A percentile compares a stretch with the other conserved stretches of the same genome.
These are phyloP conservation scores for Tilletia horrida DNA, from an alignment of 1,284 basidiomycete species.

Conservation along the genomic window DNA sequence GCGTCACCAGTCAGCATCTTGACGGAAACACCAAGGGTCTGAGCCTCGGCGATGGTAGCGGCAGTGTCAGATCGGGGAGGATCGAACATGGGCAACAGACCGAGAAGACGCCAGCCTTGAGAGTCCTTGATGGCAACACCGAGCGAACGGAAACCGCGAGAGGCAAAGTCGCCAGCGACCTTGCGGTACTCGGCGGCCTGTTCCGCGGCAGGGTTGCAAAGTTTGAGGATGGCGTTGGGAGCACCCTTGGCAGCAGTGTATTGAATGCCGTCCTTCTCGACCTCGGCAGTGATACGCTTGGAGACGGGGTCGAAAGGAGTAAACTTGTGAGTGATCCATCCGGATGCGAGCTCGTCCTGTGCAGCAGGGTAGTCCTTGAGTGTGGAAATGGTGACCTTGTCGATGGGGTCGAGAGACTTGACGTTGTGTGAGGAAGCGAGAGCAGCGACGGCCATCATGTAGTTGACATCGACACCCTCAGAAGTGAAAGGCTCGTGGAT, in stretches of 20 bases:
- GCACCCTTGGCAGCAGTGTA: slow-evolving; percentile 99
- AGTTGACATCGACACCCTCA: slow-evolving; percentile 66
- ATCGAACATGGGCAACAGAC: slow-evolving; percentile 95
- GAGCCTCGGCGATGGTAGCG: slow-evolving; percentile 95
- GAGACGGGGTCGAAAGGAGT: slow-evolving; percentile 99
- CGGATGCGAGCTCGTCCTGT: slow-evolving; percentile 62
- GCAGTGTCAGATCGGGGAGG: slow-evolving; percentile 97
- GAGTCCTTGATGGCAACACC: slow-evolving; percentile 82
- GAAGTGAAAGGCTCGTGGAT: slow-evolving; percentile 86
- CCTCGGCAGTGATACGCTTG: slow-evolving; percentile 98
- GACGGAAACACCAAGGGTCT: slow-evolving; percentile 91
- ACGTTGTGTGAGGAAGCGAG: slow-evolving; percentile 98
- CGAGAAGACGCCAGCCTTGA: slow-evolving; percentile 89
- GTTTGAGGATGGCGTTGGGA: slow-evolving; percentile 80
- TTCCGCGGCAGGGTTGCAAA: slow-evolving; percentile 71
- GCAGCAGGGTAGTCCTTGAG: slow-evolving; percentile 67
- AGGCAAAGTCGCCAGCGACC: slow-evolving; percentile 87
- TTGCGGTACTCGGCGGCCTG: slow-evolving; percentile 58
- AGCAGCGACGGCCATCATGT: slow-evolving; percentile 74
- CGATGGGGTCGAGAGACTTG: slow-evolving; percentile 72
- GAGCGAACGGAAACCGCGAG: slow-evolving; percentile 93
- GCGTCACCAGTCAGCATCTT: slow-evolving; percentile 99
- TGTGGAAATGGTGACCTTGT: slow-evolving; percentile 77
- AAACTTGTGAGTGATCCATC: slow-evolving; percentile 95
- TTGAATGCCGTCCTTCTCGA: slow-evolving; percentile 73